Evolutionary conservation across 2,329 filamentous ascomycete genomes (phyloP).

Genomic region (Stachybotrys chlorohalonatus): DNA sequence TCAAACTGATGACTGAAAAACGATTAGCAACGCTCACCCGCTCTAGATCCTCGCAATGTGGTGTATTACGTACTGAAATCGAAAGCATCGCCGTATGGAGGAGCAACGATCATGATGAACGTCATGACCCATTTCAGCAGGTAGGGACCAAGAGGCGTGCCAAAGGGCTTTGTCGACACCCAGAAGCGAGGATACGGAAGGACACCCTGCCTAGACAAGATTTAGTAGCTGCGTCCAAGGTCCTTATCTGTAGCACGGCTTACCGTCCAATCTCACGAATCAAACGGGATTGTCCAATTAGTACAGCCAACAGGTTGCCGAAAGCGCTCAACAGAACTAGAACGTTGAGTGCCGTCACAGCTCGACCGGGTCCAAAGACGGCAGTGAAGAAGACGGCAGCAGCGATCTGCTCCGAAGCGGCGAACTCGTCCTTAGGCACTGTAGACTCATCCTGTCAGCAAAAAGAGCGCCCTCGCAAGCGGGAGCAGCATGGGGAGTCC

Average conservation of each 20-base stretch:
- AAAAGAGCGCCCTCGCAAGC: not conserved
- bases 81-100: constrained; percentile 56
- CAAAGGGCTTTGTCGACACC: constrained; percentile 54
- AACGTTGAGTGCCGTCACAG: constrained; percentile 46
- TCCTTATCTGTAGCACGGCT: not conserved
- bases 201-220: constrained; percentile 41
- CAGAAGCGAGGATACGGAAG: constrained; percentile 52
- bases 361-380: constrained; percentile 41
- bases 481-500: not conserved
- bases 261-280: constrained; percentile 50
- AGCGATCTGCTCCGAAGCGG: constrained; percentile 41
- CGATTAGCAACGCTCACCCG: constrained; percentile 12
- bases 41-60: not conserved
- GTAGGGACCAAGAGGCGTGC: constrained; percentile 53
- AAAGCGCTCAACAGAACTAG: constrained; percentile 48
- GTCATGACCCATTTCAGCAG: constrained; percentile 48
- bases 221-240: not conserved
- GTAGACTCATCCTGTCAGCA: not conserved
- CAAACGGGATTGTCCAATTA: constrained; percentile 45
- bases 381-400: constrained; percentile 50
- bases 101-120: constrained; percentile 48
- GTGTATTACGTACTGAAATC: constrained; percentile 37
- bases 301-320: constrained; percentile 47
- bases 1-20: constrained; percentile 45
- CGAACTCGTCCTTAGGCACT: constrained; percentile 45